phyloP scores from a whole-genome alignment of 352 stramenopile species.

The Poterioochromonas sp. region DNA sequence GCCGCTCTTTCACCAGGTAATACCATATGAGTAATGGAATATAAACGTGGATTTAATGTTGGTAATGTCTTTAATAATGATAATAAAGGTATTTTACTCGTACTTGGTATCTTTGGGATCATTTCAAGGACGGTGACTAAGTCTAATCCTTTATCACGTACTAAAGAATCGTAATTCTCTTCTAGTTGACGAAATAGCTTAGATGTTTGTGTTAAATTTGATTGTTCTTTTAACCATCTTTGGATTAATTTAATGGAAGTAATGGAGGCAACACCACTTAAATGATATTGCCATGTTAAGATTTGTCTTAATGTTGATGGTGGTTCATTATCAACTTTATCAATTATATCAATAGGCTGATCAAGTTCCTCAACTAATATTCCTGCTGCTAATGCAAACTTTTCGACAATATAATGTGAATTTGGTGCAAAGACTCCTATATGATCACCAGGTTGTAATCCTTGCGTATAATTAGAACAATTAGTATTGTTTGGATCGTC shows the following conservation, averaged over 20 bases:
- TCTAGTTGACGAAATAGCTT: neutral
- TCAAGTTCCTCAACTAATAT: neutral
- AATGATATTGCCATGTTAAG: neutral
- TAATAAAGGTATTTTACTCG: neutral
- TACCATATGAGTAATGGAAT: neutral
- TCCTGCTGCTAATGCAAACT: neutral
- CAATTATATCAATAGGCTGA: neutral
- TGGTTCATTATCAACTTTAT: neutral
- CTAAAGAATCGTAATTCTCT: neutral
- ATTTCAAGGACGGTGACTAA: neutral
- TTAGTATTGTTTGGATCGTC: neutral
- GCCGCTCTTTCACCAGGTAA: neutral
- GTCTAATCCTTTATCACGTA: neutral
- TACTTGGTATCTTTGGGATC: neutral
- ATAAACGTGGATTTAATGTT: neutral
- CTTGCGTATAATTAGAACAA: neutral
- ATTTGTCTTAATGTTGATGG: neutral
- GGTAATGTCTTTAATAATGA: neutral
- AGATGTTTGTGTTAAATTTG: neutral
- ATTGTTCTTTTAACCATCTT: neutral
- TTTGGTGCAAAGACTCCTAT: neutral
- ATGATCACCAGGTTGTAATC: neutral
- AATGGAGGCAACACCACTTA: neutral
- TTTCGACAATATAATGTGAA: neutral
- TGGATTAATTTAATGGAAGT: neutral